Conservation (phyloP, 164 flowering plant species). For the Kingdonia uniflora region DNA sequence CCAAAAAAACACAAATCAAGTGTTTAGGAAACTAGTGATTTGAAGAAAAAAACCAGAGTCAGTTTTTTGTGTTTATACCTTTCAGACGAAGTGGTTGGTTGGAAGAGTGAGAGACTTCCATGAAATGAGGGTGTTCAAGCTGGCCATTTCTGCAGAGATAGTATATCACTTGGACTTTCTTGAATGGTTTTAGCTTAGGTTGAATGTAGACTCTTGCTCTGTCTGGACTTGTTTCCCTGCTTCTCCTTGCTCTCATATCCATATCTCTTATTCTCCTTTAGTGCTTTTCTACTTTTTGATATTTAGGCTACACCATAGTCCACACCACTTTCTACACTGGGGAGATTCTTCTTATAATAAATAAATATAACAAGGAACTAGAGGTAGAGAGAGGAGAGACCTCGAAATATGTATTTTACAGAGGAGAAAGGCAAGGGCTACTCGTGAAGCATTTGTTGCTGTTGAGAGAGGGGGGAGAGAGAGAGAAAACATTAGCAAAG, state of each 20-base stretch:
- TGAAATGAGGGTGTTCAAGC: conserved; percentile 64
- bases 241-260: conserved; percentile 26
- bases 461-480: too few species aligned
- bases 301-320: neutral
- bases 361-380: neutral
- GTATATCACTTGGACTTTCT: conserved; percentile 42
- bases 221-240: conserved; percentile 35
- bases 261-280: conserved; percentile 8
- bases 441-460: too few species aligned
- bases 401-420: neutral
- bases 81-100: conserved; percentile 43
- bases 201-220: conserved; percentile 17
- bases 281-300: neutral
- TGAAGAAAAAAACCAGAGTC: neutral
- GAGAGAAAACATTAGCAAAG: neutral
- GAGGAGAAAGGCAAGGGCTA: too few species aligned
- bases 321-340: neutral
- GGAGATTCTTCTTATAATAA: too few species aligned
- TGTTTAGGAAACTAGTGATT: neutral
- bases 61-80: conserved; percentile 22
- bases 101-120: conserved; percentile 53
- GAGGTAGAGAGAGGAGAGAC: neutral
- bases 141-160: conserved; percentile 57
- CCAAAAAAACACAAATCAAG: neutral
- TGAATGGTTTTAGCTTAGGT: conserved; percentile 22